Evolutionary conservation across 1,284 basidiomycete species (phyloP), one percentile per base, ranked within the genome.

Genomic region (Fomitopsis pinicola): DNA sequence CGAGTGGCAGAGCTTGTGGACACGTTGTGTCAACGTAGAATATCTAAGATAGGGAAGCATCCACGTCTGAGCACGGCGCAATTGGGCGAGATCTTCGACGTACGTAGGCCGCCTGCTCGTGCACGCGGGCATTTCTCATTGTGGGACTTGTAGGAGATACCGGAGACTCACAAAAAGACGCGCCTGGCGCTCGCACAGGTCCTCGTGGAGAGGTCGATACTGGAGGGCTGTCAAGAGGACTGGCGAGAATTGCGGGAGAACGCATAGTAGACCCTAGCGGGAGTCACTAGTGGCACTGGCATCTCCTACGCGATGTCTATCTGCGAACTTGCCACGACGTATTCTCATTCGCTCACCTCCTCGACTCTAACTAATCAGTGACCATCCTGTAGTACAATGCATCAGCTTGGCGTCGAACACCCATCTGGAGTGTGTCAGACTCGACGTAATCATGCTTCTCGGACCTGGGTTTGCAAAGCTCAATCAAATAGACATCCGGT

Each of bases 41-140:
- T 60, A 17, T 30, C 64, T 9, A 56, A 44, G 4, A 61, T 64
- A 35, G 67, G 67, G 35, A 63, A 61, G 56, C 58, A 57, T 26
- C 56, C 59, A 12, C 56, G 62, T 22, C 35, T 64, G 63, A 68
- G 59, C 59, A 72, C 69, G 57, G 71, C 62, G 60, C 69, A 69
- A 66, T 69, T 80, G 7, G 76, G 74, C 14, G 73, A 75, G n/a
- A 17, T 76, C 5, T 68, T 79, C 62, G 79, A 80, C 67, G 79
- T 80, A 68, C 71, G 79, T 75, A 48, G 15, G 35, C 26, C 56
- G 45, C 10, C n/a, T 56, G 12, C 12, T 14, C 44, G 44, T 42
- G 19, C 9, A 7, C 40, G 40, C 17, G 30, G 12, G 22, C 38
- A 2, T 14, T 6, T 19, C 12, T 45, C 19, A 19, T 40, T 59